Percentiles rank a stretch among this genome's conserved stretches.
phyloP scores from a whole-genome alignment of 2,329 filamentous ascomycete genomes.

The Lasiodiplodia sp. region DNA sequence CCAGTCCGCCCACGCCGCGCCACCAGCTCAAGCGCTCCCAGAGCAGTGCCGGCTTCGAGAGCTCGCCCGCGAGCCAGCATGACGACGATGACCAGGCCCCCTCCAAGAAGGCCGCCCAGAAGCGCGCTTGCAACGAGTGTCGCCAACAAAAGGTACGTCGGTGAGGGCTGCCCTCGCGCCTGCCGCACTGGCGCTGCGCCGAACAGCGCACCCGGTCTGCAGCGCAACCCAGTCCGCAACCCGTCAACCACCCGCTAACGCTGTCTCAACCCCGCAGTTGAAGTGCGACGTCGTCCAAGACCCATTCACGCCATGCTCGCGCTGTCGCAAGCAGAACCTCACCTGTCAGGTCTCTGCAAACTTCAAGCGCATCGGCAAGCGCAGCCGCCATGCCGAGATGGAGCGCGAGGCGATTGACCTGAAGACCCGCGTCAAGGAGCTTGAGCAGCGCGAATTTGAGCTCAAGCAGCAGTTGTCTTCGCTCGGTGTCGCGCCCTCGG shows the following conservation, averaged over 20 bases:
- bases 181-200: background rate
- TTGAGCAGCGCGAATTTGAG: constrained; percentile 67
- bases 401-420: constrained; percentile 76
- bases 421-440: constrained; percentile 45
- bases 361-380: constrained; percentile 84
- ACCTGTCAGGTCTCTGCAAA: constrained; percentile 87
- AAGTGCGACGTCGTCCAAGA: constrained; percentile 86
- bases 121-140: constrained; percentile 85
- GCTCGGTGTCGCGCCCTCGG: constrained; percentile 24
- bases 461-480: constrained; percentile 61
- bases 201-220: background rate
- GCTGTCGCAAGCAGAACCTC: constrained; percentile 80
- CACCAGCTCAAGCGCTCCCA: constrained; percentile 29
- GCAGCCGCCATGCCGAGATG: constrained; percentile 85
- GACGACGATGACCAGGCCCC: constrained; percentile 37
- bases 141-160: constrained; percentile 79
- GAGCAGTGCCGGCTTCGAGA: constrained; percentile 41
- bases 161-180: background rate
- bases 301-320: constrained; percentile 77
- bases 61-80: constrained; percentile 46
- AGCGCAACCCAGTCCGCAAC: background rate
- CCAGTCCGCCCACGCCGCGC: constrained; percentile 27
- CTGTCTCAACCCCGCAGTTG: constrained; percentile 59
- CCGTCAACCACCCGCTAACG: constrained; percentile 33
- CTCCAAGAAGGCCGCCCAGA: constrained; percentile 48